phyloP scores from a whole-genome alignment of 2,329 filamentous ascomycete genomes.

The Huntiella bhutanensis region DNA sequence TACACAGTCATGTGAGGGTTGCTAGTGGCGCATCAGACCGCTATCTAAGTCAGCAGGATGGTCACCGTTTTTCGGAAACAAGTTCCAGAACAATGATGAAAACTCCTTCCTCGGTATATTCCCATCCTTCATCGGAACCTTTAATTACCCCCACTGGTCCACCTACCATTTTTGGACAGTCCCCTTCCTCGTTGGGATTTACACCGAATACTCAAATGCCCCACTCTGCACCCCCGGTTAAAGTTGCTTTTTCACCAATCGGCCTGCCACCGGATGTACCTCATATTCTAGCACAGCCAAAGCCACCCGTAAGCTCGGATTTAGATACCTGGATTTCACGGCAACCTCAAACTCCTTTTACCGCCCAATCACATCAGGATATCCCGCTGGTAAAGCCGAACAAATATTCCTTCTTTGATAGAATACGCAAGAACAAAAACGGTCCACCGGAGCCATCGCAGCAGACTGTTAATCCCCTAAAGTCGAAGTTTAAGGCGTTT shows the following conservation, averaged over 20 bases:
- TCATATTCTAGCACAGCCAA: neutral
- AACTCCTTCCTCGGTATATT: no score
- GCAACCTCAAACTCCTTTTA: neutral
- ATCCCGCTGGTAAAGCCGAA: neutral
- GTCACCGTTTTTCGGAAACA: neutral
- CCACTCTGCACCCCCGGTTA: neutral
- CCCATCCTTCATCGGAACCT: no score
- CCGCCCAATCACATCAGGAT: neutral
- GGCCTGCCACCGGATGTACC: neutral
- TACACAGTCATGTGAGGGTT: neutral
- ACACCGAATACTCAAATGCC: neutral
- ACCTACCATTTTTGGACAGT: neutral
- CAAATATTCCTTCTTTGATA: neutral
- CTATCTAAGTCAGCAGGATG: neutral
- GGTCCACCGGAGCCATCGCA: neutral
- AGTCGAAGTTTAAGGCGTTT: neutral
- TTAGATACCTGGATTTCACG: neutral
- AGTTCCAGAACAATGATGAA: neutral
- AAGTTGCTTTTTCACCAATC: neutral
- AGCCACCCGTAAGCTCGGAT: neutral
- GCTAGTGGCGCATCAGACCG: constrained; percentile 3
- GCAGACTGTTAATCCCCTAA: neutral
- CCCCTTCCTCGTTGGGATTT: neutral
- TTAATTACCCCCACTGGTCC: neutral
- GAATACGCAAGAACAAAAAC: neutral